Evolutionary conservation across 176 grass and related monocot species (phyloP).

Genomic region (Areca catechu): DNA sequence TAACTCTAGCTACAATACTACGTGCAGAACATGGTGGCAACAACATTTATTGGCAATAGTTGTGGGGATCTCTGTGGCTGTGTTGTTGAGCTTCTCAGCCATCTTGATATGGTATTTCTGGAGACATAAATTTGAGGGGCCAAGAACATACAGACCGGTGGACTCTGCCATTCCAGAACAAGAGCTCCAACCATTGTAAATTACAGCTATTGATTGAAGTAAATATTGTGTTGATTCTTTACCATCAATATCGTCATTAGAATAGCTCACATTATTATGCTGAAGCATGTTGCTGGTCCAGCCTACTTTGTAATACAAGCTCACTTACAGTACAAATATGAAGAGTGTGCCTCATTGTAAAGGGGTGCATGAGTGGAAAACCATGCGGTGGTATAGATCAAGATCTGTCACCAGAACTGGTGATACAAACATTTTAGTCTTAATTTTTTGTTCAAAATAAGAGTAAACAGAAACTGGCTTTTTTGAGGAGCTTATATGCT

Average conservation of each 20-base stretch:
- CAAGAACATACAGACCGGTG: constrained; percentile 64
- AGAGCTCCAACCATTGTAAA: constrained; percentile 91
- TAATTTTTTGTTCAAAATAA: too few relatives aligned
- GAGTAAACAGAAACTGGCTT: too few relatives aligned
- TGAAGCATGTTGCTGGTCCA: background rate
- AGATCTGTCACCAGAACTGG: too few relatives aligned
- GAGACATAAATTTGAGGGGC: constrained; percentile 59
- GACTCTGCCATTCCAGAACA: constrained; percentile 64
- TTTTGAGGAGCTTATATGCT: too few relatives aligned
- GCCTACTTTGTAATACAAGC: too few relatives aligned
- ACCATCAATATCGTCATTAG: constrained; percentile 30
- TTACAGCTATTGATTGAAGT: constrained; percentile 9
- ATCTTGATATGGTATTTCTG: constrained; percentile 54
- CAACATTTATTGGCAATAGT: constrained; percentile 46
- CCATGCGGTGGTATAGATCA: too few relatives aligned
- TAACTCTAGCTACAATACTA: too few relatives aligned
- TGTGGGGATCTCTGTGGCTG: constrained; percentile 36
- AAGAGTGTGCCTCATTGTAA: too few relatives aligned
- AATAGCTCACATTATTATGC: constrained; percentile 11
- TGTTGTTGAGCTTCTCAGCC: constrained; percentile 56
- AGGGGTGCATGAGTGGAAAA: too few relatives aligned
- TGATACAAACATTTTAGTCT: too few relatives aligned
- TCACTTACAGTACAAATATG: too few relatives aligned
- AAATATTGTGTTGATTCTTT: constrained; percentile 50
- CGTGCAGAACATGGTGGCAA: constrained; percentile 76